Evolutionary conservation across 805 yeast genomes (phyloP), one percentile per base, ranked within the genome.

Genomic region (Yamadazyma endophytica): DNA sequence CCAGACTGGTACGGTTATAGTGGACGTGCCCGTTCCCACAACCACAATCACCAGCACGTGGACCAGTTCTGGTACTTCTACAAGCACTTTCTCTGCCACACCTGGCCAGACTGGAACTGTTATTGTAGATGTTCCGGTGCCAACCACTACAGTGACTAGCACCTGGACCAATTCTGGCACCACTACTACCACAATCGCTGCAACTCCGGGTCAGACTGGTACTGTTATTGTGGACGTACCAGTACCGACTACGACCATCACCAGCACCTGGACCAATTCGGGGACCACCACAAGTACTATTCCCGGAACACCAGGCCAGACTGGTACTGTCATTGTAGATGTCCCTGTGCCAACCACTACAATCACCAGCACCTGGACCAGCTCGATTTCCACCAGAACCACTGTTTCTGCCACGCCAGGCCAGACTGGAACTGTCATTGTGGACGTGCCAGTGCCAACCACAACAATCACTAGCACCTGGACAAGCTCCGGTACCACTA

Each of bases 391-490:
- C 5, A 9, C 16, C 12, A 35, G 41, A 7, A 49, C 53, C 2
- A 53, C 58, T 9, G 25, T 43, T 9, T 49, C 55, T 5, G 23
- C 14, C n/a, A 36, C 51, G 6, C 37, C 50, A 6, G 40, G 34
- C 8, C 24, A 35, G n/a, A 54, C 57, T 7, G 44, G 31, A 30
- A 51, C 55, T 3, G 49, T 49, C 16, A 44, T 38, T 13, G 52
- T 47, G 11, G 37, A 37, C 13, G 49, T 43, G 9, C 48, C 49
- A 17, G 31, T 22, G 13, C 39, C 42, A 20, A 36, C 42, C 6
- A 25, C 31, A 5, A 35, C 37, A n/a, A 22, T 14, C n/a, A 31
- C 50, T 9, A 13, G 20, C 3, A 31, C 39, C 11, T 40, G 42
- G 37, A 34, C 42, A 5, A 39, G 32, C 12, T 17, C 37, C 6